Evolutionary conservation across 441 rosid genomes (phyloP).

Genomic region (Lagerstroemia fauriei): DNA sequence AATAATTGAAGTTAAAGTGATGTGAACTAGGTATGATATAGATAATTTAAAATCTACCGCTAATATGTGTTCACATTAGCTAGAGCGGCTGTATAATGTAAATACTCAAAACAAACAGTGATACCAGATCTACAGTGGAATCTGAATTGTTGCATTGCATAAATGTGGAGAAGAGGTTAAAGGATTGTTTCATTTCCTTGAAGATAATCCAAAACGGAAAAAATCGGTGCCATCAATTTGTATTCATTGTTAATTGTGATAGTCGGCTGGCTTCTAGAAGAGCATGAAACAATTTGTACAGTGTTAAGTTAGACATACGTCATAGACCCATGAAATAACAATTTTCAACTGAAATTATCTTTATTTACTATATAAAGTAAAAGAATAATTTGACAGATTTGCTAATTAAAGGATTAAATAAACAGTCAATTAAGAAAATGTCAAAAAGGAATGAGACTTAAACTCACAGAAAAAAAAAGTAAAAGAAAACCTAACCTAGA

Average conservation of each 20-base stretch:
- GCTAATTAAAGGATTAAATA: conserved; percentile 20
- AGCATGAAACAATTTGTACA: neutral
- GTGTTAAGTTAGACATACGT: neutral
- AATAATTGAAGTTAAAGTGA: no score
- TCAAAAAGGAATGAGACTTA: conserved; percentile 5
- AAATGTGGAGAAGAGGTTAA: neutral
- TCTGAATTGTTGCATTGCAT: neutral
- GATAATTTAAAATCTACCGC: neutral
- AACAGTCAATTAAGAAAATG: neutral
- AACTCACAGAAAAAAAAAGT: neutral
- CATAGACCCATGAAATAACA: neutral
- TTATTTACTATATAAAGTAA: neutral
- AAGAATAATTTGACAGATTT: conserved; percentile 15
- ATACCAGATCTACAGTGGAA: neutral
- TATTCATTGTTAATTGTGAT: neutral
- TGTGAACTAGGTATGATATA: neutral
- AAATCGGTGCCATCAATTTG: neutral
- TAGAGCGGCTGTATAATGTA: neutral
- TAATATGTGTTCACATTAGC: neutral
- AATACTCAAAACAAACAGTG: neutral
- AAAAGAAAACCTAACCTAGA: conserved; percentile 12
- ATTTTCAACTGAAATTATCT: neutral
- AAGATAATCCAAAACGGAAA: neutral
- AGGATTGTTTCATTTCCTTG: neutral
- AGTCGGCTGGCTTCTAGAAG: neutral